phyloP scores from a whole-genome alignment of 345 rosid species.

The Orychophragmus violaceus region DNA sequence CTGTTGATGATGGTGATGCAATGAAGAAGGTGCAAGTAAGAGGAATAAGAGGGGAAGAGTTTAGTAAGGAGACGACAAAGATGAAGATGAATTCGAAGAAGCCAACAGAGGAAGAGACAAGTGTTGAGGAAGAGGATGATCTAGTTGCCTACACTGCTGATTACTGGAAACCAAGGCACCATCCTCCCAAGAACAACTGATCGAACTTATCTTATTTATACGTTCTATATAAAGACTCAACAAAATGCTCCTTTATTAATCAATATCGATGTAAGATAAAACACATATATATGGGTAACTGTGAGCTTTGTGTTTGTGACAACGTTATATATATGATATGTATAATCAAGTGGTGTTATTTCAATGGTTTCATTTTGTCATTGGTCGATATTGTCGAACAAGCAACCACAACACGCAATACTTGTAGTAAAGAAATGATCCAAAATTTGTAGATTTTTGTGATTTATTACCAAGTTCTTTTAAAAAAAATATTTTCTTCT shows the following conservation, averaged over 20 bases:
- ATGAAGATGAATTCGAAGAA: not conserved
- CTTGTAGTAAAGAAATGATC: not conserved
- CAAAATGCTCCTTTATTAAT: not conserved
- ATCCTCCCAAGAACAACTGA: conserved; percentile 77
- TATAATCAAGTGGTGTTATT: not conserved
- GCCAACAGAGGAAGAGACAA: conserved; percentile 5
- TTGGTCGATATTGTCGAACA: not conserved
- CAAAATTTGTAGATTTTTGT: not conserved
- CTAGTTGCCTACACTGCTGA: conserved; percentile 68
- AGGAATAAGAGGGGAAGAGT: conserved; percentile 9
- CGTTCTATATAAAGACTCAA: not conserved
- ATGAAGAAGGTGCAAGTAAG: conserved; percentile 3
- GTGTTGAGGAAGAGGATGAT: conserved; percentile 32
- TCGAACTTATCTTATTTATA: not conserved
- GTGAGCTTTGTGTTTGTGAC: conserved; percentile 24
- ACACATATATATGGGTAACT: not conserved
- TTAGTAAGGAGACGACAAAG: conserved; percentile 4
- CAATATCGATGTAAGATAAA: not conserved
- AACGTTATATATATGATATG: not conserved
- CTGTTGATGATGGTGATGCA: not conserved
- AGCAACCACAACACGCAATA: not conserved
- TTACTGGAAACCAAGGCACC: conserved; percentile 66
- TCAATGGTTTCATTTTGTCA: not conserved
- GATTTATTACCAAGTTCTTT: not conserved
- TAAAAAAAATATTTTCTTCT: not conserved